Evolutionary conservation across 2,329 filamentous ascomycete genomes (phyloP).

Genomic region (Epichloe sp.): DNA sequence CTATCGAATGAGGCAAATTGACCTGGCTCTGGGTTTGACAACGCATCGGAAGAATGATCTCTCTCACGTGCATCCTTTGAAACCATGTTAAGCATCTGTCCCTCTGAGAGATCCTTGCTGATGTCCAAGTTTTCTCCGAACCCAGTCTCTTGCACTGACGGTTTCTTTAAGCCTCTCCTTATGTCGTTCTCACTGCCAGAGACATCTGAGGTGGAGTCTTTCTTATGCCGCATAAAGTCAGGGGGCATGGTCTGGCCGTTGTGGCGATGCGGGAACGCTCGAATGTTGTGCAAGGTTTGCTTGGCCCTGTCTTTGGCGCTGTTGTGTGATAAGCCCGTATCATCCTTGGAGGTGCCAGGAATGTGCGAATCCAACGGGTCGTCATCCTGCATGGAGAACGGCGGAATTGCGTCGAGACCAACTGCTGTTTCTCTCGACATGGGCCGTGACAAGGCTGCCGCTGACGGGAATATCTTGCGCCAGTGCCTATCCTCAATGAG

Average conservation of each 20-base stretch:
- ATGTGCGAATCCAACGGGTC: constrained; percentile 11
- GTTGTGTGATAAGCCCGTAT: constrained; percentile 33
- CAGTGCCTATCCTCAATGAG: constrained; percentile 72
- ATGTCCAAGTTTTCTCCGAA: constrained; percentile 35
- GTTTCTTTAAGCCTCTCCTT: constrained; percentile 18
- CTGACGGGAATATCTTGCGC: constrained; percentile 51
- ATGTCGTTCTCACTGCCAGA: constrained; percentile 43
- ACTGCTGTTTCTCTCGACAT: constrained; percentile 19
- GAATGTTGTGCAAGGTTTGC: constrained; percentile 44
- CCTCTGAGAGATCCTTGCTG: constrained; percentile 40
- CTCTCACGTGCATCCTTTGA: constrained; percentile 36
- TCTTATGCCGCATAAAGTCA: constrained; percentile 37
- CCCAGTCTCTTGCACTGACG: constrained; percentile 15
- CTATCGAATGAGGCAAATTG: constrained; percentile 16
- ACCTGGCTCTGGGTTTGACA: constrained; percentile 16
- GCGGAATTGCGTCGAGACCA: constrained; percentile 12
- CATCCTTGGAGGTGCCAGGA: constrained; percentile 13
- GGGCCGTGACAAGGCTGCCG: constrained; percentile 15
- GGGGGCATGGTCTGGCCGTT: constrained; percentile 33
- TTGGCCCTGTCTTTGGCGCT: constrained; percentile 46
- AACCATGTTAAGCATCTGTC: constrained; percentile 49
- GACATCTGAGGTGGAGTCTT: constrained; percentile 42
- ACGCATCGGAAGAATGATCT: constrained; percentile 19
- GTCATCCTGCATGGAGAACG: constrained; percentile 16
- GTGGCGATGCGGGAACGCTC: constrained; percentile 41